Evolutionary conservation across 176 grass and related monocot genomes (phyloP), one percentile per base, ranked within the genome.

Genomic region (Phoenix roebelenii): DNA sequence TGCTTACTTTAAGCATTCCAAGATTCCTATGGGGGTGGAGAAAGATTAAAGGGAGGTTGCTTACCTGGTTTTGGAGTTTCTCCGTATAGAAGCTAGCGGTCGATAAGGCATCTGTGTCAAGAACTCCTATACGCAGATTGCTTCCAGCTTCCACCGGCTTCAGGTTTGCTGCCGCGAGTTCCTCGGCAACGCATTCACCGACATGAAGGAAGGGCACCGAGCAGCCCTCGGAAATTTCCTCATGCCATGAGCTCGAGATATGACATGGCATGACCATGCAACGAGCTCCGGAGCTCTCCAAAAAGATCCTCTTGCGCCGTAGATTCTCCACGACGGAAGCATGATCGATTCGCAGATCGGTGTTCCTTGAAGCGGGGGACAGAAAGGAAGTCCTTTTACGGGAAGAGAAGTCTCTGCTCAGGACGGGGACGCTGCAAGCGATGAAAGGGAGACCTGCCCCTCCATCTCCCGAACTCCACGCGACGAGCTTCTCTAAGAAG

Each of bases 241-340:
- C 71, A 52, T 89, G 77, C 80, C 77, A 95, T 18, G 62, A 71
- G 54, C 84, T 86, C 59, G 79, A 76, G 65, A 52, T 66, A 9
- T 89, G 83, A 61, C 90, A 95, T 63, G 83, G 77, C 80, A 95
- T 79, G 35, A 73, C 77, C 78, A 95, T 82, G 80, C 86, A 95
- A 73, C 74, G 60, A 68, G 77, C 83, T 76, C 85, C 79, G 16
- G 76, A 73, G 63, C 70, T 66, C 71, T 95, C 85, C 67, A 95
- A 65, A 35, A 95, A 71, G 16, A 71, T 29, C 63, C 86, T 76
- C 60, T 65, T 75, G 65, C 78, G 57, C 63, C 63, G 59, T 20
- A 89, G 69, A 55, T 63, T 95, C 76, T 68, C 77, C 82, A 95
- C 23, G 35, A 75, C 30, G 1, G 64, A 75, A 72, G 59, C 22